Percentiles rank a stretch among this genome's conserved stretches.
phyloP scores from a whole-genome alignment of 495 filamentous ascomycete species.

The Neohortaea acidophila region DNA sequence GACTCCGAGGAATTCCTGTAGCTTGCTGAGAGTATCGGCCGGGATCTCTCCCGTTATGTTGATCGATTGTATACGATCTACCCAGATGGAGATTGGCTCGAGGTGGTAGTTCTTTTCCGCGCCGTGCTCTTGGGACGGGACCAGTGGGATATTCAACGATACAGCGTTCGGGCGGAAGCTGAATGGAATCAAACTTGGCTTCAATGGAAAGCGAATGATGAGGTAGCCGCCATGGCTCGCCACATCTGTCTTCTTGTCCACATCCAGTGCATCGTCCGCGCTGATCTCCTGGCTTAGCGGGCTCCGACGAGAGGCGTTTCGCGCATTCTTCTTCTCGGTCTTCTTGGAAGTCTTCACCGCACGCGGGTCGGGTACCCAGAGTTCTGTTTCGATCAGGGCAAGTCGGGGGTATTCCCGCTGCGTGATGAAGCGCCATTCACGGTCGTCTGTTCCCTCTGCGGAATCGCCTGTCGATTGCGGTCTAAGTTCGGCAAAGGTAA shows the following conservation, averaged over 20 bases:
- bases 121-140: conserved; percentile 39
- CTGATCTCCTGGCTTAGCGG: neutral
- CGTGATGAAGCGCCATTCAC: conserved; percentile 66
- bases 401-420: conserved; percentile 58
- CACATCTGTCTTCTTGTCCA: conserved; percentile 26
- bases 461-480: conserved; percentile 4
- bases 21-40: conserved; percentile 29
- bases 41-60: conserved; percentile 38
- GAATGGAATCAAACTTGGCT: conserved; percentile 20
- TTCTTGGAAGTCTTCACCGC: neutral
- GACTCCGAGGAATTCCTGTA: conserved; percentile 46
- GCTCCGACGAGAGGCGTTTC: neutral
- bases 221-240: conserved; percentile 40
- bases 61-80: conserved; percentile 40
- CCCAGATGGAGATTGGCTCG: conserved; percentile 63
- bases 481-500: conserved; percentile 48
- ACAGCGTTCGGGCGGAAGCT: conserved; percentile 19
- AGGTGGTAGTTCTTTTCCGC: conserved; percentile 39
- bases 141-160: conserved; percentile 48
- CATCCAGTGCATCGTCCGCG: neutral
- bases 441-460: conserved; percentile 26
- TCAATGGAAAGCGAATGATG: conserved; percentile 43
- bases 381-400: conserved; percentile 56
- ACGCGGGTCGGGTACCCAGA: conserved; percentile 59
- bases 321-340: neutral